Base-by-base conservation (phyloP, 441 rosid genomes). In the Mallotus japonicus region DNA sequence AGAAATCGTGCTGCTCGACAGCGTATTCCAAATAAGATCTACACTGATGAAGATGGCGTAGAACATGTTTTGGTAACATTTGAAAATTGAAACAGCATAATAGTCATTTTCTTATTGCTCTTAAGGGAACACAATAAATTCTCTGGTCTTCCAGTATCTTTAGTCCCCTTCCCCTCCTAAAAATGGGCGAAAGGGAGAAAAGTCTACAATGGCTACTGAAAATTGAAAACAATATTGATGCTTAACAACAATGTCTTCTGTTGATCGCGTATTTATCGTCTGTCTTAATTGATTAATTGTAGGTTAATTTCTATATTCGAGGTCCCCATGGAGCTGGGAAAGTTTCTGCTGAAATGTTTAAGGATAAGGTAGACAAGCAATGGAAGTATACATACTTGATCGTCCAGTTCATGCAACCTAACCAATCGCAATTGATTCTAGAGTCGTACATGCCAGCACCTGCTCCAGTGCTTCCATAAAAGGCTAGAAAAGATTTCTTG, bases 1-100 rank as follows among this genome's bases (percentile, higher is more conserved):
- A 87, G 97, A 79, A 95, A 95, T 79, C 92, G 99, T 58, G 97
- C 92, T 68, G 98, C 98, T 61, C 97, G 99, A 63, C 99, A 95
- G 73, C 88, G 92, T 34, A 93, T 95, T 71, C 96, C 97, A 2
- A 86, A 90, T 75, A 90, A 84, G 82, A 65, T 86, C 70, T 93
- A 82, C 76, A 89, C 92, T 1, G 99, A 95, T 82, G 99, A 93
- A 80, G 92, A 90, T 53, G 99, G 99, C 19, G 86, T 87, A 22
- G 97, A 95, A 80, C 97, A 87, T 73, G 89, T 95, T 72, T 90
- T 87, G 95, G 99, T 95, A 79, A 85, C n/a, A 44, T 67, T 44
- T 44, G 47, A 6, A 44, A 44, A 44, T 66, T 19, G 50, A 32
- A 59, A 42, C 73, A 63, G 10, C 16, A 10, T 13, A 37, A 64